A percentile compares a stretch with the other conserved stretches of the same genome.
These are phyloP conservation scores for Tylopilus balloui DNA, from an alignment of 768 basidiomycete genomes.

Conservation along the genomic window DNA sequence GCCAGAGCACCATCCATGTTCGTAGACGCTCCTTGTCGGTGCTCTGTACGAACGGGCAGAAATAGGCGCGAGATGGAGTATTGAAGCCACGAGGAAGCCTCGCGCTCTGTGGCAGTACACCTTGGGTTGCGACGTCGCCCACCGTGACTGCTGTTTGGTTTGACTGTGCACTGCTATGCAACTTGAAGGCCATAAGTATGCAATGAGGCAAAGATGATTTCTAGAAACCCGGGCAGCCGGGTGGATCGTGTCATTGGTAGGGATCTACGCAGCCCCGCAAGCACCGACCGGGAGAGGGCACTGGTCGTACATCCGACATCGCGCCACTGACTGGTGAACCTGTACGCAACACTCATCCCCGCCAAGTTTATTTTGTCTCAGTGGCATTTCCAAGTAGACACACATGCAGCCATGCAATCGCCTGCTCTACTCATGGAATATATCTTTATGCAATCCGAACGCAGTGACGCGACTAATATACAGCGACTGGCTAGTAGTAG, in stretches of 20 bases:
- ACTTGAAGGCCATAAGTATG: neutral
- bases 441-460: conserved; percentile 7
- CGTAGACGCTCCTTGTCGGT: neutral
- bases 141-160: neutral
- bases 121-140: neutral
- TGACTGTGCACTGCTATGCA: conserved; percentile 8
- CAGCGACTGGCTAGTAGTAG: conserved; percentile 12
- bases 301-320: neutral
- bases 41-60: neutral
- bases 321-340: neutral
- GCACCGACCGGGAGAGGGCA: neutral
- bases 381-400: neutral
- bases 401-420: neutral
- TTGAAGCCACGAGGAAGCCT: conserved; percentile 30
- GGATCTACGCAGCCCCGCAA: neutral
- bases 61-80: neutral
- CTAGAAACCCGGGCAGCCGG: neutral
- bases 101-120: conserved; percentile 22
- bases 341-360: neutral
- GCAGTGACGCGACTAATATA: conserved; percentile 20
- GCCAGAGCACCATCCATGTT: neutral
- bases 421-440: neutral
- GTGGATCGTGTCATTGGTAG: neutral
- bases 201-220: conserved; percentile 22
- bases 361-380: neutral